Evolutionary conservation across 2,329 filamentous ascomycete species (phyloP), one percentile per base, ranked within the genome.

Genomic region (Colletotrichum lini): DNA sequence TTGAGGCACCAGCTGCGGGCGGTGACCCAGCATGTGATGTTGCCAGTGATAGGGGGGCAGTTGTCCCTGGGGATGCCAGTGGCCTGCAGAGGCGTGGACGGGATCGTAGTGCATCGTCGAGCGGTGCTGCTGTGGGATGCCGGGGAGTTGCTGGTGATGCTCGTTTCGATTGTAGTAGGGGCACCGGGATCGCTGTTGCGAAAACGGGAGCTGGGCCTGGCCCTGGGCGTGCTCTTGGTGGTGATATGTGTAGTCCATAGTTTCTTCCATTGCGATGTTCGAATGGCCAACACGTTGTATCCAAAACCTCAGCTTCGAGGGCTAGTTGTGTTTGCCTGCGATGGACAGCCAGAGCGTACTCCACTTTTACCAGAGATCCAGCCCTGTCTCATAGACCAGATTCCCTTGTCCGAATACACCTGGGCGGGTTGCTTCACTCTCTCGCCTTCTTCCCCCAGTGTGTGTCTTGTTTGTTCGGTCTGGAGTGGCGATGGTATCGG

Each of bases 41-140:
- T 67, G 58, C 70, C 70, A 72, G 52, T 72, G 69, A 47, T 64
- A 54, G 4, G 47, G 58, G 26, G 42, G 59, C n/a, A 44, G 44
- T 26, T 54, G 64, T 15, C 57, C 44, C 49, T 61, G 57, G 15
- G 68, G 42, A 13, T 68, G 58, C 79, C 79, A 80, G 47, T 74
- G 66, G 56, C 65, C 73, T 23, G 76, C 72, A 44, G 76, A 73
- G 40, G 75, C 72, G 63, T 79, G 78, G 47, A 79, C 75, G 21
- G 78, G 74, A 50, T 78, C 78, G 60, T 77, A 77, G 60, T 77
- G 76, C 21, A 75, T 64, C n/a, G 63, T 66, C 3, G 65, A 70
- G 44, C 60, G 67, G 35, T 54, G 52, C 52, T 38, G 52, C 30
- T 53, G 67, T 23, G 57, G 52, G 5, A 62, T 26, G 44, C 42